Evolutionary conservation across 164 flowering plant genomes (phyloP), one percentile per base, ranked within the genome.

Genomic region (Vitis labrusca): DNA sequence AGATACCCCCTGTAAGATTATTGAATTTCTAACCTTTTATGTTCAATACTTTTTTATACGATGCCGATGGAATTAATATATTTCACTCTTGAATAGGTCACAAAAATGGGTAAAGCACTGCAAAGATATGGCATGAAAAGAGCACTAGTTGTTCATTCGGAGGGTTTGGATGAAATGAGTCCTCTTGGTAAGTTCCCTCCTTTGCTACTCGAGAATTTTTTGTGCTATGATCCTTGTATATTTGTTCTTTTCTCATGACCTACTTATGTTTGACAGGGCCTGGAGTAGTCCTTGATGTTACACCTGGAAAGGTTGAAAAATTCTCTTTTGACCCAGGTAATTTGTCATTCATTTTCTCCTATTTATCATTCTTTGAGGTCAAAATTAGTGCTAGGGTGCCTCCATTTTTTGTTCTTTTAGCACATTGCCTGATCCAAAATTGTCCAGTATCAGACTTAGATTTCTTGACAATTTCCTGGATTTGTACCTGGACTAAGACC

Each of bases 101-200:
- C 60, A 29, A 96, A 90, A 82, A 93, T 96, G 97, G 98, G 98
- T 49, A 85, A 88, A 53, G 97, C 97, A 32, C 76, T 94, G 15
- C 97, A 94, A 78, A 71, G 82, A 37, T 93, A 86, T 83, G 98
- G 97, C 65, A 85, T 90, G 97, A 85, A 85, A 78, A 90, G 97
- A 77, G 94, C 94, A 62, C 73, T 93, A 57, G 97, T 90, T 52
- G 96, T 93, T 67, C 98, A 93, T 67, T 90, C 97, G 10, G 89
- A 86, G 74, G 96, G 98, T 65, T 74, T 94, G 59, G 98, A 94
- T 80, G 98, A 91, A 78, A 90, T 94, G 84, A 94, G 97, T 68
- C 97, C 98, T 8, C 87, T 91, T 66, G 97, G 97, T 90, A 66
- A 78, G 79, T 58, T 64, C 65, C 23, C 73, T 72, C 44, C 7